These are phyloP conservation scores for Thalassiosira mediterranea DNA, from an alignment of 352 stramenopile species.

Conservation along the genomic window DNA sequence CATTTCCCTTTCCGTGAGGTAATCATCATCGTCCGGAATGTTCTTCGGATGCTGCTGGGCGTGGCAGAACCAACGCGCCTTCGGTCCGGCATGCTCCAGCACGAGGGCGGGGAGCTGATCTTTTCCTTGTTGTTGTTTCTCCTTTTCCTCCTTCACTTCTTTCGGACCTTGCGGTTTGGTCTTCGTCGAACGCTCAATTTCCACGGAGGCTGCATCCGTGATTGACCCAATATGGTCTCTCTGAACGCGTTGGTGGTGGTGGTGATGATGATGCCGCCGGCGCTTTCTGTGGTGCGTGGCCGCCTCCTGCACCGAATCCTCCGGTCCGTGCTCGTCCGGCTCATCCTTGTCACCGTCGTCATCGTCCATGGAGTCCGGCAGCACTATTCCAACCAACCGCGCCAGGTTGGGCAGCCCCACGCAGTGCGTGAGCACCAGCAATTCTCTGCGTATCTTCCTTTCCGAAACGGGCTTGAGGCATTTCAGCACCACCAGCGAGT, in stretches of 20 bases:
- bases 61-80: slow-evolving; percentile 78
- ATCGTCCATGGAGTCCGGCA: slow-evolving; percentile 47
- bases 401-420: slow-evolving; percentile 69
- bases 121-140: slow-evolving; percentile 21
- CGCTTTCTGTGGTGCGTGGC: neutral
- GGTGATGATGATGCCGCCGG: slow-evolving; percentile 1
- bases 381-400: slow-evolving; percentile 62
- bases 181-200: slow-evolving; percentile 16
- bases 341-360: slow-evolving; percentile 14
- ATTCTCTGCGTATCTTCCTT: slow-evolving; percentile 76
- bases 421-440: slow-evolving; percentile 70
- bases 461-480: slow-evolving; percentile 80
- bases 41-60: slow-evolving; percentile 1
- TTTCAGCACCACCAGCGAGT: slow-evolving; percentile 62
- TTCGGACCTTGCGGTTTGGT: neutral
- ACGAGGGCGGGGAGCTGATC: slow-evolving; percentile 64
- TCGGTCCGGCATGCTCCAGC: slow-evolving; percentile 68
- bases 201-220: slow-evolving; percentile 6
- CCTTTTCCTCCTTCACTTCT: slow-evolving; percentile 1
- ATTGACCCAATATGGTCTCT: slow-evolving; percentile 29
- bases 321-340: slow-evolving; percentile 3
- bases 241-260: slow-evolving; percentile 8
- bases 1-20: slow-evolving; percentile 80
- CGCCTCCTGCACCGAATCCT: neutral
- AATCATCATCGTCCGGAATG: slow-evolving; percentile 15